phyloP scores from a whole-genome alignment of 768 basidiomycete genomes.

The Holtermanniella nyarrowii region DNA sequence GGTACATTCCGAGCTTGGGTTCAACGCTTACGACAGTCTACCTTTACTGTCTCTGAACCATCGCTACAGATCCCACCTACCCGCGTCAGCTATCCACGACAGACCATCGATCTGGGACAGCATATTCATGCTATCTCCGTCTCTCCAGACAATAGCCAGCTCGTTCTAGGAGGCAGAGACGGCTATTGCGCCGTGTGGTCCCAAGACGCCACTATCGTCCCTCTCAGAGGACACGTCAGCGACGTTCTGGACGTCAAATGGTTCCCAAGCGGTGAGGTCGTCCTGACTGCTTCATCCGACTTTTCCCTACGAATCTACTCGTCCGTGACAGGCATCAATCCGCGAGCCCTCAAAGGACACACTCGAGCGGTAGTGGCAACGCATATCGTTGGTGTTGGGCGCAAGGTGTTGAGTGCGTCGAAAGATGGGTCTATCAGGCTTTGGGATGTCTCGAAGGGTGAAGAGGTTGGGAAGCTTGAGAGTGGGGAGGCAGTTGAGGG shows the following conservation, averaged over 20 bases:
- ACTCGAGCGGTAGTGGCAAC: constrained; percentile 55
- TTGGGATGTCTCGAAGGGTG: constrained; percentile 59
- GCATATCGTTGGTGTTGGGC: constrained; percentile 56
- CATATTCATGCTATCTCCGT: constrained; percentile 30
- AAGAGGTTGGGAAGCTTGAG: constrained; percentile 46
- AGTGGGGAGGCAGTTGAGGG: constrained; percentile 42
- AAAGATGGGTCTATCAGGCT: constrained; percentile 60
- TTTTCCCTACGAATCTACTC: constrained; percentile 59
- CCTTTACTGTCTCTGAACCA: constrained; percentile 26
- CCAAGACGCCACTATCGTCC: not conserved
- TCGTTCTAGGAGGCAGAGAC: constrained; percentile 38
- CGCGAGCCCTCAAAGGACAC: constrained; percentile 58
- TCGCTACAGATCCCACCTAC: constrained; percentile 48
- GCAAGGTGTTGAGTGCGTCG: constrained; percentile 56
- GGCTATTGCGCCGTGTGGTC: constrained; percentile 28
- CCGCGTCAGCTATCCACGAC: constrained; percentile 47
- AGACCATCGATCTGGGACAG: constrained; percentile 45
- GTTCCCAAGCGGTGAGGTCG: constrained; percentile 48
- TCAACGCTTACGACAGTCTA: constrained; percentile 15
- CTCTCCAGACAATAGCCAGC: constrained; percentile 16
- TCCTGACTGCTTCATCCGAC: constrained; percentile 60
- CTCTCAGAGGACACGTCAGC: constrained; percentile 41
- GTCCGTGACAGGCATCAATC: constrained; percentile 48
- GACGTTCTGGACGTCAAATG: constrained; percentile 38
- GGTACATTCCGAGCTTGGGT: not conserved